Evolutionary conservation across 495 filamentous ascomycete genomes (phyloP), one percentile per base, ranked within the genome.

Genomic region (Penicillium parvum): DNA sequence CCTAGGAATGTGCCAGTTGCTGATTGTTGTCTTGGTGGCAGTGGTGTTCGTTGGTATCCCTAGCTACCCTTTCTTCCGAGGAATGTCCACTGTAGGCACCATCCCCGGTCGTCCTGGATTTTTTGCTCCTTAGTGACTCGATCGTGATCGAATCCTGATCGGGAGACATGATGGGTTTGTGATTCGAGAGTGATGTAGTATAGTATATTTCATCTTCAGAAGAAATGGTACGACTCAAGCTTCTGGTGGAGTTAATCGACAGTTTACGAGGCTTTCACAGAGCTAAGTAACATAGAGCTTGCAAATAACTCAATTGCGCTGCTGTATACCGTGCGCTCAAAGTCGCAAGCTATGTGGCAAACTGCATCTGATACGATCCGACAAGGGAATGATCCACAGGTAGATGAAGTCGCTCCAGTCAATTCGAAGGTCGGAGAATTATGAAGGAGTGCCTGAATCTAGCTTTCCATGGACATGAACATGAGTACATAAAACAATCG

Each of bases 1-100:
- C 9, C n/a, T 19, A 47, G 44, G 45, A 55, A 60, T 60, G 50
- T 50, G 47, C 57, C 47, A 52, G 41, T 52, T 51, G 32, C 47
- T 25, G 40, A n/a, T n/a, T n/a, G n/a, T n/a, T 43, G 32, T 47
- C 28, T 37, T 26, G 32, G 22, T 42, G 18, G 12, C 33, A 18
- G 44, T 36, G 26, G 35, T 47, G 40, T 32, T 32, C 34, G 43
- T 29, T 28, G 32, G 18, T 47, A 41, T 36, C 53, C 49, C 53
- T 54, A 20, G 53, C 36, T 30, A 45, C 46, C 45, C 41, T 50
- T 47, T 39, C 22, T 36, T 50, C 53, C 47, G 45, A 32, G 39
- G 57, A 60, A 60, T 60, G 47, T 42, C 16, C 17, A 33, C 16
- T 12, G 16, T 15, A 40, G 29, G 7, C 6, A 5, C 8, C 21